Evolutionary conservation across 2,329 filamentous ascomycete genomes (phyloP), one percentile per base, ranked within the genome.

Genomic region (Xylaria sp.): DNA sequence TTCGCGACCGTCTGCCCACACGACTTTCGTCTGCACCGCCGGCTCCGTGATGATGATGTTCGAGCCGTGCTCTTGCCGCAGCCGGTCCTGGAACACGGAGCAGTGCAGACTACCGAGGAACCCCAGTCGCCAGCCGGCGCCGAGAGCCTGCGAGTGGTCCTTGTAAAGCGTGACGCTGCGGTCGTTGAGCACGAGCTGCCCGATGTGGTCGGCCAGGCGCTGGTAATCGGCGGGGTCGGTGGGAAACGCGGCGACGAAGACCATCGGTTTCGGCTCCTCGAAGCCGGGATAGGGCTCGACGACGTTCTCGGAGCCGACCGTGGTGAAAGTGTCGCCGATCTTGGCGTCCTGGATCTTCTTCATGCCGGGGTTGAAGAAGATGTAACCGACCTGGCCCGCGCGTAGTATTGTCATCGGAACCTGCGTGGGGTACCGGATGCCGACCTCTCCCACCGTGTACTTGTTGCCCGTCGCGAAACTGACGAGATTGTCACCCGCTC

Each of bases 331-430:
- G 67, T 99, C 94, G 46, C 94, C 94, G 22, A 97, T 88, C 73
- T 97, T 95, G 45, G 94, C 93, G 69, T 99, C 94, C 70, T 96
- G 89, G 53, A 92, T 96, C 63, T 84, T 87, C 78, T 97, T 97
- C 94, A 99, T 99, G 50, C 93, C 94, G 0, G 94, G 94, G 68
- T 97, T 99, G 79, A 99, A 97, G 74, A 89, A 92, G 39, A 99
- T 86, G 69, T 99, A 99, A 46, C 94, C 94, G 2, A 99, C 91
- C 73, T 99, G 94, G 1, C 94, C 94, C 0, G 94, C 93, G 3
- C 92, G 87, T 48, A 99, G 78, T 7, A 86, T 78, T 1, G 82
- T 85, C 72, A 96, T 92, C 0, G 92, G 85, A 0, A 89, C 93
- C 66, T 92, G 90, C 40, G 90, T 81, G 0, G 94, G 94, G 67